Conservation (phyloP, 208 protist species). For the Leishmania aethiopica region DNA sequence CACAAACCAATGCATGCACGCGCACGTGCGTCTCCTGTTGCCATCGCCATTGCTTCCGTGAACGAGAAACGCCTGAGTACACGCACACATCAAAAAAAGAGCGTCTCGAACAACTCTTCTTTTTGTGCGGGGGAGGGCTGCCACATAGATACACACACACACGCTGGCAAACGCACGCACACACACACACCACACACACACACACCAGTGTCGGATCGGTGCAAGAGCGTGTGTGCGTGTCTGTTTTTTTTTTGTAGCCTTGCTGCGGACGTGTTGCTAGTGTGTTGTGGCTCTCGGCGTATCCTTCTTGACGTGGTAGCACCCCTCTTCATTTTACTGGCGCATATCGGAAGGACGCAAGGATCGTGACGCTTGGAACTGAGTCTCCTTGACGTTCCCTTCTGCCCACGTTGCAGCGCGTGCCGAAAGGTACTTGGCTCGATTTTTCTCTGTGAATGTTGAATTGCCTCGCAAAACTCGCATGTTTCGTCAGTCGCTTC, state of each 20-base stretch:
- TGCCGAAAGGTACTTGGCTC: background rate
- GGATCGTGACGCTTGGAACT: background rate
- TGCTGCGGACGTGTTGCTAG: background rate
- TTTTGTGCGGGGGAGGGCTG: background rate
- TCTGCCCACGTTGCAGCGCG: background rate
- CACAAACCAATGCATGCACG: background rate
- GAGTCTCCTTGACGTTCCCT: background rate
- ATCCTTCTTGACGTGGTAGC: background rate
- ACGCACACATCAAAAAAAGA: background rate
- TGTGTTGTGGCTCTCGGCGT: background rate
- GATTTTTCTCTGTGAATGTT: background rate
- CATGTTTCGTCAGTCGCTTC: conserved; percentile 76
- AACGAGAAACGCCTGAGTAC: background rate
- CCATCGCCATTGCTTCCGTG: background rate
- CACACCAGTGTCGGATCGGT: background rate
- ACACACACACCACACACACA: background rate
- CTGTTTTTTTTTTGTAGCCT: background rate
- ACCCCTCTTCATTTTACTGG: background rate
- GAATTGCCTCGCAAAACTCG: background rate
- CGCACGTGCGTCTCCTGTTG: background rate
- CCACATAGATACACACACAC: background rate
- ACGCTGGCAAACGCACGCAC: background rate
- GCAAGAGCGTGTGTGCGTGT: background rate
- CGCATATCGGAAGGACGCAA: background rate
- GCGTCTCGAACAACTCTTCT: background rate